These are phyloP conservation scores for Trichoderma semiorbis DNA, from an alignment of 2,329 filamentous ascomycete genomes.

Conservation along the genomic window DNA sequence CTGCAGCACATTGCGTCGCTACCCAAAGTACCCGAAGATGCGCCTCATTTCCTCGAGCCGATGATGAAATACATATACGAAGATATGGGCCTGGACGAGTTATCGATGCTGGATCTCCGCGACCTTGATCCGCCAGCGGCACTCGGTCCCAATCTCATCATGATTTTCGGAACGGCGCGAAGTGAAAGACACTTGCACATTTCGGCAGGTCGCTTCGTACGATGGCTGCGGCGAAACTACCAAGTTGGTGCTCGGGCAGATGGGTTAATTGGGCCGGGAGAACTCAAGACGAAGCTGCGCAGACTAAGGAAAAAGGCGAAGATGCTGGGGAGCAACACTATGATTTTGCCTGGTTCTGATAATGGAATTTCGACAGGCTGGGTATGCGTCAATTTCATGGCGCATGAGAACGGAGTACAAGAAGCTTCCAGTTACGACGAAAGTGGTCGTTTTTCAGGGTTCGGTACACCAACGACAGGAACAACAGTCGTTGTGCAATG, in stretches of 20 bases:
- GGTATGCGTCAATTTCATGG: slow-evolving; percentile 90
- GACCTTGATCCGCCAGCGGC: slow-evolving; percentile 81
- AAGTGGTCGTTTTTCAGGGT: slow-evolving; percentile 67
- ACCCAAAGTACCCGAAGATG: slow-evolving; percentile 58
- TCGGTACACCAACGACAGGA: slow-evolving; percentile 55
- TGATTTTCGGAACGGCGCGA: slow-evolving; percentile 87
- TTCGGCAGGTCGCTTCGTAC: slow-evolving; percentile 81
- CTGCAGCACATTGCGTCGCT: slow-evolving; percentile 46
- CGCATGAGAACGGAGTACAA: slow-evolving; percentile 54
- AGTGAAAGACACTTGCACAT: slow-evolving; percentile 93
- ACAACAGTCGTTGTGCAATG: slow-evolving; percentile 56
- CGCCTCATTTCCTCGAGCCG: slow-evolving; percentile 68
- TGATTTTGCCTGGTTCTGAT: slow-evolving; percentile 63
- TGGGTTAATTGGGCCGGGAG: slow-evolving; percentile 83
- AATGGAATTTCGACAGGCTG: slow-evolving; percentile 91
- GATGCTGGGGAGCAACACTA: slow-evolving; percentile 69
- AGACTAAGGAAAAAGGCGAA: slow-evolving; percentile 78
- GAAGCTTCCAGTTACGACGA: slow-evolving; percentile 46
- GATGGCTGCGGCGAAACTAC: slow-evolving; percentile 74
- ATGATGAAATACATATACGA: slow-evolving; percentile 77
- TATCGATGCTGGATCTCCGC: slow-evolving; percentile 79
- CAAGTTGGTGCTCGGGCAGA: slow-evolving; percentile 76
- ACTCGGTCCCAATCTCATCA: slow-evolving; percentile 81
- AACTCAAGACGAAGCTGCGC: slow-evolving; percentile 81
- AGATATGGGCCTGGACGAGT: slow-evolving; percentile 80